These are phyloP conservation scores for Puccinia triticina DNA, from an alignment of 1,284 basidiomycete genomes.

Conservation along the genomic window DNA sequence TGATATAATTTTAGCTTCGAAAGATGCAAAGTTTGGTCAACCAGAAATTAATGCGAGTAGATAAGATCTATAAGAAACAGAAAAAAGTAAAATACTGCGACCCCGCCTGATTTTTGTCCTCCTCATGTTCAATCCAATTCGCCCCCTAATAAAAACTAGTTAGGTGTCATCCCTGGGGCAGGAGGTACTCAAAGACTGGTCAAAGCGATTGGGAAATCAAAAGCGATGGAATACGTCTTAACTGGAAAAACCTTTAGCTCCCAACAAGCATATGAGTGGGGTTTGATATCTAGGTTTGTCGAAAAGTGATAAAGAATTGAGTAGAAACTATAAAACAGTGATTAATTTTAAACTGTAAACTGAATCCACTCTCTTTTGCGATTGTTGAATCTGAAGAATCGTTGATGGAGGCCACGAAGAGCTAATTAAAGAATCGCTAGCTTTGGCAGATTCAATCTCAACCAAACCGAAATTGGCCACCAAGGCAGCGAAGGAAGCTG, in stretches of 20 bases:
- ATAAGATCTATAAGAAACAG: background rate
- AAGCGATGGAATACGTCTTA: slow-evolving; percentile 91
- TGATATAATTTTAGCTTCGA: slow-evolving; percentile 94
- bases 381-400: slow-evolving; percentile 65
- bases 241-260: slow-evolving; percentile 82
- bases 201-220: slow-evolving; percentile 84
- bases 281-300: slow-evolving; percentile 62
- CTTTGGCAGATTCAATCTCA: slow-evolving; percentile 78
- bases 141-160: slow-evolving; percentile 55
- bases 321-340: background rate
- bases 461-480: slow-evolving; percentile 82
- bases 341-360: background rate
- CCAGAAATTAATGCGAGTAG: slow-evolving; percentile 79
- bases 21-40: slow-evolving; percentile 89
- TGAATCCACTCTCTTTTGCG: slow-evolving; percentile 59
- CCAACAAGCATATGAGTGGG: slow-evolving; percentile 82
- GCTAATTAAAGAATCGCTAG: slow-evolving; percentile 86
- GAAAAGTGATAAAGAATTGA: background rate
- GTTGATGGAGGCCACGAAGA: slow-evolving; percentile 71
- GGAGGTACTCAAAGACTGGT: slow-evolving; percentile 84
- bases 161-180: slow-evolving; percentile 90
- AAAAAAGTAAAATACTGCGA: background rate
- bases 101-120: background rate
- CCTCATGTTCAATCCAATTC: background rate
- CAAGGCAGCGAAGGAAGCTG: slow-evolving; percentile 90